Percentiles rank a stretch among this genome's conserved stretches.
Conservation (phyloP, 192 early-diverging fungal species). For the Umbelopsis sp. region DNA sequence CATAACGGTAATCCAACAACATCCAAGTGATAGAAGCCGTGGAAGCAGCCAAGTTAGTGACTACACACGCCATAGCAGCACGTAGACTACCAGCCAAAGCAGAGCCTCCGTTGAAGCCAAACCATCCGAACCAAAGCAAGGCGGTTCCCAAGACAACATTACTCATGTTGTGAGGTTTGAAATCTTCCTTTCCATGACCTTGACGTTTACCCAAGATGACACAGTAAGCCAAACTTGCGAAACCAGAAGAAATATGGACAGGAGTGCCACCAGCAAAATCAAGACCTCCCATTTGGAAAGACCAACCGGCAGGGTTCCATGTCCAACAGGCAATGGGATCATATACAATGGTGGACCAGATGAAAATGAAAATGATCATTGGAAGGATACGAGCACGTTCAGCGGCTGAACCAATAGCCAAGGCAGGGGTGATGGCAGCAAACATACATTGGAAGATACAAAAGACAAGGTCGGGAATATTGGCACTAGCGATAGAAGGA, state of each 20-base stretch:
- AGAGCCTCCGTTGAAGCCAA: conserved; percentile 77
- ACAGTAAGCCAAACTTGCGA: conserved; percentile 67
- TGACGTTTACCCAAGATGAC: conserved; percentile 66
- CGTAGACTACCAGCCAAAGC: conserved; percentile 56
- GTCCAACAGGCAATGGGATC: conserved; percentile 67
- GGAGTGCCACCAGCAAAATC: conserved; percentile 80
- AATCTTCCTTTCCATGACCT: conserved; percentile 53
- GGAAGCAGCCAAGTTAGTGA: conserved; percentile 66
- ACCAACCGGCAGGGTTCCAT: conserved; percentile 77
- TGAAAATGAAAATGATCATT: conserved; percentile 57
- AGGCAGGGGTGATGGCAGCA: conserved; percentile 57
- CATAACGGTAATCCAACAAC: conserved; percentile 55
- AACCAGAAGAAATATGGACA: conserved; percentile 72
- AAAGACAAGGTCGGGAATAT: conserved; percentile 57
- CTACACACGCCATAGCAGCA: conserved; percentile 65
- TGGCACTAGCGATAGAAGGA: conserved; percentile 55
- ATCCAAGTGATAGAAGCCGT: conserved; percentile 64
- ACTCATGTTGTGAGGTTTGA: conserved; percentile 64
- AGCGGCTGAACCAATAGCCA: conserved; percentile 59
- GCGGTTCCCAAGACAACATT: conserved; percentile 70
- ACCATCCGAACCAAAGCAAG: conserved; percentile 82
- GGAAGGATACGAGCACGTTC: conserved; percentile 61
- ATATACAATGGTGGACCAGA: conserved; percentile 69
- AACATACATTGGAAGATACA: conserved; percentile 69
- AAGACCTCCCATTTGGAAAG: conserved; percentile 57